Percentiles rank a stretch among this genome's conserved stretches.
Evolutionary conservation across 108 stramenopile genomes (phyloP).

Genomic region (Licmophora abbreviata): DNA sequence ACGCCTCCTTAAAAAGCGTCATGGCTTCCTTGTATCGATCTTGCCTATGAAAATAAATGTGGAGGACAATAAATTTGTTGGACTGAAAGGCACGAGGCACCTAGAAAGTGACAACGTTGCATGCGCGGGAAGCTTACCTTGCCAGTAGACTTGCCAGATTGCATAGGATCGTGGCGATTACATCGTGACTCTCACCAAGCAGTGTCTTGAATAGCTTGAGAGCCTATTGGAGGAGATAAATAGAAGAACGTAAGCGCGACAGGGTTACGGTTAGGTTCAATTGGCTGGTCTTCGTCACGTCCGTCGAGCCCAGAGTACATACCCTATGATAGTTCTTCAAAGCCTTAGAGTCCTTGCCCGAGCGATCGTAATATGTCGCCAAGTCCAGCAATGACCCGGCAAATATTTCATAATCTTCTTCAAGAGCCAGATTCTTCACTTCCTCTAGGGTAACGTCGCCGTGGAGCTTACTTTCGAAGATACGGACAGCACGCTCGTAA

Average conservation of each 20-base stretch:
- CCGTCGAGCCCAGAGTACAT: too few relatives aligned
- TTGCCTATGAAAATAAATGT: too few relatives aligned
- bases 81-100: too few relatives aligned
- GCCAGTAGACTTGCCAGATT: conserved; percentile 1
- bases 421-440: conserved; percentile 1
- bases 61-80: too few relatives aligned
- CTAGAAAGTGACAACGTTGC: too few relatives aligned
- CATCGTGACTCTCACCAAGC: neutral
- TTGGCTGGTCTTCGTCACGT: too few relatives aligned
- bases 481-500: conserved; percentile 4
- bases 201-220: conserved; percentile 1
- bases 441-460: neutral
- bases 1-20: conserved; percentile 1
- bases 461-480: conserved; percentile 6
- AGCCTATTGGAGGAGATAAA: too few relatives aligned
- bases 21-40: conserved; percentile 3
- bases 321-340: conserved; percentile 9
- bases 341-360: conserved; percentile 4
- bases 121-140: too few relatives aligned
- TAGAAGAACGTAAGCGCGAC: too few relatives aligned
- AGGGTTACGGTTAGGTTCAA: too few relatives aligned
- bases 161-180: conserved; percentile 7
- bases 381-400: conserved; percentile 6
- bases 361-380: conserved; percentile 6
- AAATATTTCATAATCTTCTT: conserved; percentile 6